These are phyloP conservation scores for Talaromyces trachyspermus DNA, from an alignment of 495 filamentous ascomycete genomes.

Conservation along the genomic window DNA sequence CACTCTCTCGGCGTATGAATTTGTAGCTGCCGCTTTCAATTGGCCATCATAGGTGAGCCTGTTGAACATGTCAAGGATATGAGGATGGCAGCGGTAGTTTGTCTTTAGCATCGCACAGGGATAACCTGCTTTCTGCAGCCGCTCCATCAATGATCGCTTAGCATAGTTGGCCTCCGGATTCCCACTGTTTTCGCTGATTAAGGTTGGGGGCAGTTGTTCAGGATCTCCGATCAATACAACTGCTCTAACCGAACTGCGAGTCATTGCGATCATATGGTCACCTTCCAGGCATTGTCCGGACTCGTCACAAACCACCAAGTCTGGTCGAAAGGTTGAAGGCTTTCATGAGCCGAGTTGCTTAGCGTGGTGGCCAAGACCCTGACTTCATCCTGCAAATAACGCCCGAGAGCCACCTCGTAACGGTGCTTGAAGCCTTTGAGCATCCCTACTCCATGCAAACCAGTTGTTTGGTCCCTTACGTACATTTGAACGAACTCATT, in stretches of 20 bases:
- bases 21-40: too few species aligned
- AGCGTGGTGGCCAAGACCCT: background rate
- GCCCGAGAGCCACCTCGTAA: too few species aligned
- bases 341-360: background rate
- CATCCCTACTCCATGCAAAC: too few species aligned
- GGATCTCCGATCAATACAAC: conserved; percentile 4
- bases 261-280: conserved; percentile 7
- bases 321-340: background rate
- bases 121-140: conserved; percentile 3
- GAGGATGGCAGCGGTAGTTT: conserved; percentile 1
- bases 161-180: conserved; percentile 1
- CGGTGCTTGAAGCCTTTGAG: too few species aligned
- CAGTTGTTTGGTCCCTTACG: too few species aligned
- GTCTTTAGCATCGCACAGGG: background rate
- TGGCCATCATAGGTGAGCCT: too few species aligned
- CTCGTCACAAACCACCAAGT: conserved; percentile 5
- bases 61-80: conserved; percentile 2
- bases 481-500: too few species aligned
- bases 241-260: background rate
- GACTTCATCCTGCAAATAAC: background rate
- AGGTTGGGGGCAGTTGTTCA: conserved; percentile 2
- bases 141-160: conserved; percentile 4
- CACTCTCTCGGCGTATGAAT: too few species aligned
- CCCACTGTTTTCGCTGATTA: background rate
- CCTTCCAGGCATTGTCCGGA: conserved; percentile 7